Evolutionary conservation across 2,329 filamentous ascomycete species (phyloP).

Genomic region (Hypoxylon sp.): DNA sequence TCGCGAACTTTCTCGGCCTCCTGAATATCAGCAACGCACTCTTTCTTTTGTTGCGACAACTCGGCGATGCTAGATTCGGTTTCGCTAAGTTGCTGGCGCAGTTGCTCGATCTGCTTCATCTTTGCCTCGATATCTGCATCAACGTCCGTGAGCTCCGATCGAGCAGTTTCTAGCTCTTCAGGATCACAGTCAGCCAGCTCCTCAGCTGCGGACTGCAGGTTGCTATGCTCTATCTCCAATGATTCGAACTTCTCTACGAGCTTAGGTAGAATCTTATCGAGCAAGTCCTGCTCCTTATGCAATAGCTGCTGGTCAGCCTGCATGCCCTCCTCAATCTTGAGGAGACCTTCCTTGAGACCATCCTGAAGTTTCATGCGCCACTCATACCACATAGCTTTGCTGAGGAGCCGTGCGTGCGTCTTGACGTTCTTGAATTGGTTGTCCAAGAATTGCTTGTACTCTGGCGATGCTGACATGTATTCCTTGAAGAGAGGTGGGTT

Average conservation of each 20-base stretch:
- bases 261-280: conserved; percentile 77
- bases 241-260: conserved; percentile 72
- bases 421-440: conserved; percentile 98
- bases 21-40: conserved; percentile 80
- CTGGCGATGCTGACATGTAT: conserved; percentile 87
- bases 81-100: conserved; percentile 76
- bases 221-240: conserved; percentile 74
- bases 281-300: conserved; percentile 75
- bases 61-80: conserved; percentile 76
- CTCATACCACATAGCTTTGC: conserved; percentile 98
- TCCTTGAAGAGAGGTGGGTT: conserved; percentile 94
- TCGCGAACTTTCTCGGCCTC: conserved; percentile 88
- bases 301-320: conserved; percentile 78
- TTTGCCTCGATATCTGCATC: conserved; percentile 80
- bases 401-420: conserved; percentile 87
- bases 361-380: conserved; percentile 92
- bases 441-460: conserved; percentile 90
- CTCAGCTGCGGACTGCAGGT: conserved; percentile 78
- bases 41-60: conserved; percentile 75
- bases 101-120: conserved; percentile 74
- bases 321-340: conserved; percentile 83
- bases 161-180: conserved; percentile 79
- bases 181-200: conserved; percentile 86
- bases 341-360: conserved; percentile 84
- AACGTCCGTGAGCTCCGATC: conserved; percentile 75